A percentile compares a stretch with the other conserved stretches of the same genome.
Conservation (phyloP, 192 early-diverging fungal species). For the Entomortierella parvispora region DNA sequence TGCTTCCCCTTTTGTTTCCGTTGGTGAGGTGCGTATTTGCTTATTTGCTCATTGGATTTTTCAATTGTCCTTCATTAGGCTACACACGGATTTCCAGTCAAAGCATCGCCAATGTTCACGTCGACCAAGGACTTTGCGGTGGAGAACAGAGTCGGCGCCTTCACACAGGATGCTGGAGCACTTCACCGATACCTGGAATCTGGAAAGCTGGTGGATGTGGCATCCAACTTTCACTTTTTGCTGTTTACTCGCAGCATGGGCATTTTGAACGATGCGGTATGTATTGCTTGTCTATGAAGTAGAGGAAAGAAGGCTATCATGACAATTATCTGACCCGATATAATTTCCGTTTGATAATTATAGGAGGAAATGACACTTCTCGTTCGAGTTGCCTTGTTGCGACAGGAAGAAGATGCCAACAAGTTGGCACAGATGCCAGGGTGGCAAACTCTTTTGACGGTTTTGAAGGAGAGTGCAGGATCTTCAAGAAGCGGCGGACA, state of each 20-base stretch:
- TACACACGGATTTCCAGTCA: slow-evolving; percentile 92
- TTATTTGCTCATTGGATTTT: slow-evolving; percentile 1
- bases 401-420: slow-evolving; percentile 33
- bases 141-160: slow-evolving; percentile 78
- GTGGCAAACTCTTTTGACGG: slow-evolving; percentile 79
- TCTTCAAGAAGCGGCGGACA: slow-evolving; percentile 18
- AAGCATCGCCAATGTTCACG: slow-evolving; percentile 79
- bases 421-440: slow-evolving; percentile 57
- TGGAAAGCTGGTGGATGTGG: slow-evolving; percentile 54
- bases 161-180: slow-evolving; percentile 65
- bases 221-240: slow-evolving; percentile 92
- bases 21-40: neutral
- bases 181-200: slow-evolving; percentile 66
- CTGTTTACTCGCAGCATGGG: slow-evolving; percentile 71
- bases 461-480: slow-evolving; percentile 64
- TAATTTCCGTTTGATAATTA: neutral
- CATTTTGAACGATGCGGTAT: slow-evolving; percentile 65
- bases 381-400: slow-evolving; percentile 51
- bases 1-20: neutral
- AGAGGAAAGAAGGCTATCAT: neutral
- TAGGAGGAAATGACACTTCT: slow-evolving; percentile 64
- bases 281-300: neutral
- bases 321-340: neutral
- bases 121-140: slow-evolving; percentile 70
- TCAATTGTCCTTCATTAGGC: slow-evolving; percentile 56